Evolutionary conservation across 352 stramenopile species (phyloP), one percentile per base, ranked within the genome.

Genomic region (Aphanomyces stellatus): DNA sequence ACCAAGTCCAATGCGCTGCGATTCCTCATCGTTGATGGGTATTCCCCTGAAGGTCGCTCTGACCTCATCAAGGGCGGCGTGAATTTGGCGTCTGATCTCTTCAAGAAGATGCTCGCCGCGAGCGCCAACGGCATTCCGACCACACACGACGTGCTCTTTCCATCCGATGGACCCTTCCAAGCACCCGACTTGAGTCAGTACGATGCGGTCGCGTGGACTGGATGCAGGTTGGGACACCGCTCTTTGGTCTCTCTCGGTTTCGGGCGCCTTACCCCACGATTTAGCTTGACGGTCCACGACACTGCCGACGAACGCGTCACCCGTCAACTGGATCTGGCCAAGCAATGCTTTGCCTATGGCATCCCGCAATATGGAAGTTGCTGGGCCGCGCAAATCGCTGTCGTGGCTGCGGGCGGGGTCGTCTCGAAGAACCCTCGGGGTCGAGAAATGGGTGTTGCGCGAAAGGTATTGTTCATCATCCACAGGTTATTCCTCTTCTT

Each of bases 341-440:
- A 83, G 59, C 74, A 85, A 62, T 72, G 81, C 10, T 92, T 87
- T 66, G 79, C 80, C 35, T 65, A 85, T 65, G 82, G 82, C 81
- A 59, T 40, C 71, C 62, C 13, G 34, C 82, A 93, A 69, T 93
- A 87, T 51, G 85, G 85, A 41, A 91, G 82, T 57, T 93, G 85
- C 73, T 93, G 81, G 81, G 85, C 79, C 22, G 82, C 80, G 59
- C 85, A 93, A 74, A 89, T 93, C 57, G 85, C 85, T 7, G 82
- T 91, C 19, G 71, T 72, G 49, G 82, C 82, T 51, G 78, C 84
- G 31, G 78, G 80, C 51, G 84, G 84, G 13, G 66, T 84, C 56
- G 88, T 81, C 57, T 81, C 71, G 41, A 67, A 76, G 46, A 93
- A 93, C 66, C 81, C 79, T 25, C 73, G 76, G 7, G 84, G 84